phyloP scores from a whole-genome alignment of 1,284 basidiomycete species.

The Austroboletus niveus region DNA sequence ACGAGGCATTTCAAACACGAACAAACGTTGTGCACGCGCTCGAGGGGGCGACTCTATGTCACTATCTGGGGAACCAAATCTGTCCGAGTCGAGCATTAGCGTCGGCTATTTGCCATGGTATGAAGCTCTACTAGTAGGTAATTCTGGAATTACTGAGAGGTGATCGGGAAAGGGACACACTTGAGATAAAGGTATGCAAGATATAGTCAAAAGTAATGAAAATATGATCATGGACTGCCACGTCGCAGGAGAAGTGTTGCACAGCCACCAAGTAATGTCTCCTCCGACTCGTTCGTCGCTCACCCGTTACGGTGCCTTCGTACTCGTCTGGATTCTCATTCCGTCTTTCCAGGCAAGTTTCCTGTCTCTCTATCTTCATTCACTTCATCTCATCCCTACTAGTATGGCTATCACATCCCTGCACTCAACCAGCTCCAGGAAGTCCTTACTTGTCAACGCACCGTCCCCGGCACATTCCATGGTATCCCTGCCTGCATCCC shows the following conservation, averaged over 20 bases:
- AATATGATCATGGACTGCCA: no score
- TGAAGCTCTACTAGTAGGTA: constrained; percentile 46
- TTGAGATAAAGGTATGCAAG: constrained; percentile 65
- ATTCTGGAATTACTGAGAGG: background rate
- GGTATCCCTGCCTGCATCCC: constrained; percentile 68
- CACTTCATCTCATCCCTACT: background rate
- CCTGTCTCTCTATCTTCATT: background rate
- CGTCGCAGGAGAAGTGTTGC: background rate
- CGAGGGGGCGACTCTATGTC: constrained; percentile 55
- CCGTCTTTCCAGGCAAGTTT: constrained; percentile 59
- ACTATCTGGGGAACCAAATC: constrained; percentile 53
- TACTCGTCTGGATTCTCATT: constrained; percentile 62
- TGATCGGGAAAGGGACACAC: constrained; percentile 2
- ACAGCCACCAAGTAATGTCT: constrained; percentile 18
- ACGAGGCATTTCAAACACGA: constrained; percentile 47
- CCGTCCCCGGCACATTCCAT: constrained; percentile 20
- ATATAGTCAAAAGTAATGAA: constrained; percentile 23
- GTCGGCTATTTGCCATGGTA: constrained; percentile 60
- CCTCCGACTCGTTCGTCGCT: constrained; percentile 35
- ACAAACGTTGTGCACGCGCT: constrained; percentile 57
- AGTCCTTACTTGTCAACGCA: constrained; percentile 63
- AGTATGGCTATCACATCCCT: constrained; percentile 84
- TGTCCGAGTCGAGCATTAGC: constrained; percentile 29
- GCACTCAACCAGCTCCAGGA: constrained; percentile 85
- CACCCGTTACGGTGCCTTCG: constrained; percentile 58